phyloP scores from a whole-genome alignment of 2,329 filamentous ascomycete genomes.

The Diaporthe capsici region DNA sequence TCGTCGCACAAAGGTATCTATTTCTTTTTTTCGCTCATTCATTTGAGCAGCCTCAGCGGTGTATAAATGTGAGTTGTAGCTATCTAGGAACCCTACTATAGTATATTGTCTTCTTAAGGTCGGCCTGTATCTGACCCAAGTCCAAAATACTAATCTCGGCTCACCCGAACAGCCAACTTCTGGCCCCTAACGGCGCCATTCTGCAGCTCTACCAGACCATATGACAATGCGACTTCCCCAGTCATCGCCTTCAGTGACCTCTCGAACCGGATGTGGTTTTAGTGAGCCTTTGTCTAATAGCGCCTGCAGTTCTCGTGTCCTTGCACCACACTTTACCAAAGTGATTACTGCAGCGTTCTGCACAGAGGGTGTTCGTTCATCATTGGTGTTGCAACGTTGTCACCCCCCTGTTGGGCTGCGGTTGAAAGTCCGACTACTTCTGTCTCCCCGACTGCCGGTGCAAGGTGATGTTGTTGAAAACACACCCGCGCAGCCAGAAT shows the following conservation, averaged over 20 bases:
- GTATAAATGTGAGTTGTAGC: too few relatives aligned
- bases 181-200: conserved; percentile 27
- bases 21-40: too few relatives aligned
- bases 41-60: too few relatives aligned
- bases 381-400: neutral
- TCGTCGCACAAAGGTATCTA: too few relatives aligned
- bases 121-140: neutral
- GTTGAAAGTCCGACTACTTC: neutral
- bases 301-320: conserved; percentile 36
- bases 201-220: conserved; percentile 28
- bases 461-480: neutral
- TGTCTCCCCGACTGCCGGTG: neutral
- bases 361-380: neutral
- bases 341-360: neutral
- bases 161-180: conserved; percentile 32
- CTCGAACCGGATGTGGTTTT: conserved; percentile 21
- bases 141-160: neutral
- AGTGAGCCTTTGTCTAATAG: conserved; percentile 35
- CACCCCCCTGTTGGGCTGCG: neutral
- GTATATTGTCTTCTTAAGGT: too few relatives aligned
- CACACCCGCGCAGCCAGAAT: neutral
- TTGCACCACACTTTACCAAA: neutral
- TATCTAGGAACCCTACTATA: too few relatives aligned
- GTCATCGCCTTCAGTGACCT: conserved; percentile 16
- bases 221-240: conserved; percentile 26